A percentile compares a stretch with the other conserved stretches of the same genome.
These are phyloP conservation scores for Albophoma yamanashiensis DNA, from an alignment of 2,329 filamentous ascomycete species.

Conservation along the genomic window DNA sequence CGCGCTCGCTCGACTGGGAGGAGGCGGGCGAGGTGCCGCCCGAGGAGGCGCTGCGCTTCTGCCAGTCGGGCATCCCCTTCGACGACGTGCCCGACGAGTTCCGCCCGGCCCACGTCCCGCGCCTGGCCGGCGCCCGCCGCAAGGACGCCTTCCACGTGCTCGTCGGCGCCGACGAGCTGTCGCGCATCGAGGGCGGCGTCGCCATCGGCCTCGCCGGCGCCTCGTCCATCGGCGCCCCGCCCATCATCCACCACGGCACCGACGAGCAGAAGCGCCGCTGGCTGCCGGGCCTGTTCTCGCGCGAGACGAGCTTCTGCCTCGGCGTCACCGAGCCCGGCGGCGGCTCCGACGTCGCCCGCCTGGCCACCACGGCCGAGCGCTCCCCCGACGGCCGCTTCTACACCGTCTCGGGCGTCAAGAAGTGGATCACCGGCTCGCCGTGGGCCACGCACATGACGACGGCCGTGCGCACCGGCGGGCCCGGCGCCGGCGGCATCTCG, in stretches of 20 bases:
- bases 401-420: conserved; percentile 56
- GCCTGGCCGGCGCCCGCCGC: conserved; percentile 34
- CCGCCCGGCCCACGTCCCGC: conserved; percentile 11
- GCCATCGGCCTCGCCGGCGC: conserved; percentile 47
- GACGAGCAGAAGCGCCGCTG: conserved; percentile 35
- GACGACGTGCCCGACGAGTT: conserved; percentile 25
- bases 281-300: conserved; percentile 46
- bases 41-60: conserved; percentile 24
- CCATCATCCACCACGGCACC: conserved; percentile 52
- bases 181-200: conserved; percentile 45
- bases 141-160: conserved; percentile 48
- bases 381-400: conserved; percentile 44
- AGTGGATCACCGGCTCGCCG: conserved; percentile 55
- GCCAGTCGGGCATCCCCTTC: conserved; percentile 27
- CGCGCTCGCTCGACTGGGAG: conserved; percentile 54
- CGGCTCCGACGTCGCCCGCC: conserved; percentile 53
- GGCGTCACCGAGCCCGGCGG: conserved; percentile 54
- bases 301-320: conserved; percentile 50
- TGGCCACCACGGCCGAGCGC: conserved; percentile 46
- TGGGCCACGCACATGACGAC: conserved; percentile 52
- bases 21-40: conserved; percentile 39
- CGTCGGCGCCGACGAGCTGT: conserved; percentile 43
- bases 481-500: conserved; percentile 42
- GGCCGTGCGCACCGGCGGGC: conserved; percentile 47
- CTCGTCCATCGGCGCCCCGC: conserved; percentile 52